Base-by-base conservation (phyloP, 2,329 filamentous ascomycete species). In the Beauveria australis region DNA sequence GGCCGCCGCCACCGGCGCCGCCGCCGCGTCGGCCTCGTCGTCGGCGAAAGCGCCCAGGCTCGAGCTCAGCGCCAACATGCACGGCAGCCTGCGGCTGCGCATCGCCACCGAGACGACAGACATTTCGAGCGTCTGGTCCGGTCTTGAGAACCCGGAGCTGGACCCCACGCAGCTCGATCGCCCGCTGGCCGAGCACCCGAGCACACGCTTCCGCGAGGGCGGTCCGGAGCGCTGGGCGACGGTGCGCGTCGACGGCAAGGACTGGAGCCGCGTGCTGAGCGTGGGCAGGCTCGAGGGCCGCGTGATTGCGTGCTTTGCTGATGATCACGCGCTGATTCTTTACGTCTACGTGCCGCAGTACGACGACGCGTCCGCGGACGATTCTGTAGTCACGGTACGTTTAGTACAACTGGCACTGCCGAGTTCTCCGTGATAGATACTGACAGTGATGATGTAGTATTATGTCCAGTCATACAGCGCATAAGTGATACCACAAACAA, bases 261-360 rank as follows among this genome's bases (percentile, higher is more conserved):
- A 99, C 72, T 97, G 94, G 93, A 91, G 91, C 37, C 86, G 85
- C 66, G 93, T 97, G n/a, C 79, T 99, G 66, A 95, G 91, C 72
- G 92, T 97, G 14, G 93, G 93, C 1, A 81, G 92, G 55, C 76
- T 97, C 33, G 93, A 94, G 67, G 93, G 92, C 1, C 82, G 91
- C 66, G 93, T 97, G 56, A 94, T 97, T 77, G 94, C 92, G 61
- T 97, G 92, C 71, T 92, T 95, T 72, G 86, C 86, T 44, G 81
- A 94, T 68, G 88, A 90, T 58, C 87, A 92, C 71, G 89, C 90
- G 2, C 73, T 95, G 64, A 91, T 94, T 46, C 76, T 94, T 28
- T 94, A 94, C 69, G 91, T 94, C 3, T 94, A 92, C 67, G 79
- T 94, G 37, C 81, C 87, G 16, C 83, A 86, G 66, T 85, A 87